phyloP scores from a whole-genome alignment of 257 asterid species.

The Nicotiana tabacum region DNA sequence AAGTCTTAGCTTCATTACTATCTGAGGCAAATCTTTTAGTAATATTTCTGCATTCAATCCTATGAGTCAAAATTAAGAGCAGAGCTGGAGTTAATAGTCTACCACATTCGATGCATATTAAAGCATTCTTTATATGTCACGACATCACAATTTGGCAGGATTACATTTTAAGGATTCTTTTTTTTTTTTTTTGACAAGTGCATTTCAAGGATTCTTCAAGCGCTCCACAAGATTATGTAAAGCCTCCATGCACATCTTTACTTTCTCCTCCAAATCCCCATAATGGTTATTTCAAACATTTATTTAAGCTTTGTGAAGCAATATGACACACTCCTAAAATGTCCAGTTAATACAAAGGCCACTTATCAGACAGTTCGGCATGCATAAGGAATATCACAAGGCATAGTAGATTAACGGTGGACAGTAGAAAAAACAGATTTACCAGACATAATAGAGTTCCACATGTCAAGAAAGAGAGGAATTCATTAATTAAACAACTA shows the following conservation, averaged over 20 bases:
- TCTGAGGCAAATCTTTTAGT: background rate
- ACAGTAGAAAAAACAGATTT: background rate
- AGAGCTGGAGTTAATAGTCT: background rate
- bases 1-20: background rate
- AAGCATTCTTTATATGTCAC: background rate
- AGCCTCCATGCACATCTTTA: background rate
- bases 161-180: background rate
- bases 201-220: background rate
- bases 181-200: too few species aligned
- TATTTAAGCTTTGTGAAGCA: background rate
- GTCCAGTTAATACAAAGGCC: background rate
- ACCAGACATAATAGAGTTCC: background rate
- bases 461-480: background rate
- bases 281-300: background rate
- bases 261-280: background rate
- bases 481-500: background rate
- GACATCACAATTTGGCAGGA: background rate
- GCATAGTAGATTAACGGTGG: too few species aligned
- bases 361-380: background rate
- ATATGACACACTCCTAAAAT: background rate
- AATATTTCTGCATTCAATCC: too few species aligned
- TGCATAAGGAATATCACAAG: background rate
- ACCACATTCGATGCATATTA: background rate
- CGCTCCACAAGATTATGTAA: background rate
- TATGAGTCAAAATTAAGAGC: too few species aligned